Evolutionary conservation across 2,329 filamentous ascomycete genomes (phyloP).

Genomic region (Pezicula carpinea): DNA sequence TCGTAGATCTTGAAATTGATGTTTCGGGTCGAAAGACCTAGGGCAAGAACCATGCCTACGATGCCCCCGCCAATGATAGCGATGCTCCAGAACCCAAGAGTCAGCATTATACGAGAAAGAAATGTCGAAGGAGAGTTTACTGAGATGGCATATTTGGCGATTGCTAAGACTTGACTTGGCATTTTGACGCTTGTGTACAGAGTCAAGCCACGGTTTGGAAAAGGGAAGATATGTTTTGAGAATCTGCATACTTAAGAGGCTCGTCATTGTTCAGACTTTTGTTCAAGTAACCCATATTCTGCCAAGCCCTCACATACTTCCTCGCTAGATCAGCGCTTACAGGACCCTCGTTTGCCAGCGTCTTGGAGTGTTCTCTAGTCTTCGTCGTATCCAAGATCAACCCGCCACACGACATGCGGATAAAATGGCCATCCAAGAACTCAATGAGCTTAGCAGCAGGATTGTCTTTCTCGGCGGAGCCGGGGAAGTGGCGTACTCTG

Average conservation of each 20-base stretch:
- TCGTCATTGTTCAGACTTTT: too few relatives aligned
- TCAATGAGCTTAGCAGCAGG: slow-evolving; percentile 28
- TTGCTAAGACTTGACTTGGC: too few relatives aligned
- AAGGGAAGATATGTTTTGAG: too few relatives aligned
- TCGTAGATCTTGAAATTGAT: slow-evolving; percentile 48
- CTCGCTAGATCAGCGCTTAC: slow-evolving; percentile 28
- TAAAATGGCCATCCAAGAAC: slow-evolving; percentile 31
- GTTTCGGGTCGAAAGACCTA: slow-evolving; percentile 40
- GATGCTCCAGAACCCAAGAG: too few relatives aligned
- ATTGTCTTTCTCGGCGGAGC: slow-evolving; percentile 27
- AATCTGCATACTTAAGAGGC: too few relatives aligned
- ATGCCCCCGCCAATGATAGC: slow-evolving; percentile 58
- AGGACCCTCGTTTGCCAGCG: slow-evolving; percentile 28
- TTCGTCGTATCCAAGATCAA: slow-evolving; percentile 34
- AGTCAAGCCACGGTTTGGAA: too few relatives aligned
- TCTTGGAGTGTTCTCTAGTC: slow-evolving; percentile 32
- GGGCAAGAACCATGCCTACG: slow-evolving; percentile 47
- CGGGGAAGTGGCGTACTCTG: slow-evolving; percentile 29
- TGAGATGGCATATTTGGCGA: too few relatives aligned
- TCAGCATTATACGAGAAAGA: too few relatives aligned
- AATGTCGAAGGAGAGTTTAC: too few relatives aligned
- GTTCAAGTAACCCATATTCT: slow-evolving; percentile 28
- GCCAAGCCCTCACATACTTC: slow-evolving; percentile 33
- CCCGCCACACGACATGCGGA: slow-evolving; percentile 41
- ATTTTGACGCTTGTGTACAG: too few relatives aligned